Base-by-base conservation (phyloP, 2,329 filamentous ascomycete species). In the Ilyonectria sp. region DNA sequence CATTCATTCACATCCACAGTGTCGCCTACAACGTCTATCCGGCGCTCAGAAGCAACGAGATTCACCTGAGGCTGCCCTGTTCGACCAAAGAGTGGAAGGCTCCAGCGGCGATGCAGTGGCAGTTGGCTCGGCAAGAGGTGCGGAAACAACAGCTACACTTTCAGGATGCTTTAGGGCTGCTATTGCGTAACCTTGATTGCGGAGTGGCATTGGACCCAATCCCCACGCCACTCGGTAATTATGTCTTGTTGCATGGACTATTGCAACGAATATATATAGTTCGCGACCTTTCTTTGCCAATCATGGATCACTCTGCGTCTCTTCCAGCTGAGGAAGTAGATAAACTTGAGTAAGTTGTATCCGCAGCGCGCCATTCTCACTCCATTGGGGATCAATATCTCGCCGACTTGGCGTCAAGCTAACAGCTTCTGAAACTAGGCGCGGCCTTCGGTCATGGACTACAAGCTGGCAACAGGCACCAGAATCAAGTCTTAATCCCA, bases 11-110 rank as follows among this genome's bases (percentile, higher is more conserved):
- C 53, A 81, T 76, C 0, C 79, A 82, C 62, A 81, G 78, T 56
- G 77, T 82, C 8, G 80, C 80, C 2, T 82, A 82, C 65, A 79
- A 82, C 23, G 74, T 80, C 2, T 81, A 81, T 33, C 81, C 81
- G 0, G 76, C 77, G 0, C 69, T 82, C 6, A 75, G 79, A 1
- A 82, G 76, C 33, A 82, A 80, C 49, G 81, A 82, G 65, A 70
- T 82, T 0, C 72, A 75, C 6, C 74, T 82, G 1, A 65, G 80
- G 7, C 65, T 82, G 1, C 80, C 81, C 0, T 81, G 76, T 44
- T 77, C 76, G 1, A 81, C 81, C 3, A 75, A 73, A 3, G 80
- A 82, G 60, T 82, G 81, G 80, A 79, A 79, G 47, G 80, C 81
- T 0, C 60, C 71, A 5, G 78, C 69, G 0, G 75, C 79, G 1